These are phyloP conservation scores for Oryza rufipogon DNA, from an alignment of 176 grass and related monocot genomes.

Conservation along the genomic window DNA sequence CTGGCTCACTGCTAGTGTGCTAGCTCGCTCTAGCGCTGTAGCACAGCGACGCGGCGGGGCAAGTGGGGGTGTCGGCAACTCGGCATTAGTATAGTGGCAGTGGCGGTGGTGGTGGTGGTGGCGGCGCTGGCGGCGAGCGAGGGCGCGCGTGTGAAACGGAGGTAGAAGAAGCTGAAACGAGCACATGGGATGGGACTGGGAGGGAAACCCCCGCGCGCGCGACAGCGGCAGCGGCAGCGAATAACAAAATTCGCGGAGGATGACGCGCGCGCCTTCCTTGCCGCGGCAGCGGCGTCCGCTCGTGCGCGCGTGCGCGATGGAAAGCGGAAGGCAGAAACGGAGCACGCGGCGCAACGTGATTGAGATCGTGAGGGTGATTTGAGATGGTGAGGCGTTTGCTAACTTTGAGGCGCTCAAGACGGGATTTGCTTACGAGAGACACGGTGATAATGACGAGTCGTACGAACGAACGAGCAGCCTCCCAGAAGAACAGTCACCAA, in stretches of 20 bases:
- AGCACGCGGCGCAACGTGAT: background rate
- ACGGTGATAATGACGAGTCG: slow-evolving; percentile 7
- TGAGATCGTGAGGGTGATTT: background rate
- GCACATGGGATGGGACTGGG: slow-evolving; percentile 27
- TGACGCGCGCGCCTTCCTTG: background rate
- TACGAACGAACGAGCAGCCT: background rate
- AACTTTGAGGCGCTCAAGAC: background rate
- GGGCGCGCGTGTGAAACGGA: background rate
- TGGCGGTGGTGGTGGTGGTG: background rate
- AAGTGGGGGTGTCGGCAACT: slow-evolving; percentile 38
- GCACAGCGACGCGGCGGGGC: slow-evolving; percentile 23
- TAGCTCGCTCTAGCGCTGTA: background rate
- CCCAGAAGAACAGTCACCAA: slow-evolving; percentile 32
- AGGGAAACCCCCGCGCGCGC: background rate
- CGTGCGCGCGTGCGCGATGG: background rate
- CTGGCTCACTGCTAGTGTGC: too few relatives aligned
- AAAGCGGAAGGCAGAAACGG: background rate
- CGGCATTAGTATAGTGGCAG: slow-evolving; percentile 3
- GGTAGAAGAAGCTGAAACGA: slow-evolving; percentile 26
- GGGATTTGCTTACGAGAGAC: background rate
- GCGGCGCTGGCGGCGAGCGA: background rate
- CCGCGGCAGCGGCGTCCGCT: slow-evolving; percentile 12
- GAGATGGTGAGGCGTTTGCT: background rate
- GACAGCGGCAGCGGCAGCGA: background rate
- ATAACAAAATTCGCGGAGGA: background rate